These are phyloP conservation scores for Akanthomyces uredinophilus DNA, from an alignment of 2,329 filamentous ascomycete species.

Conservation along the genomic window DNA sequence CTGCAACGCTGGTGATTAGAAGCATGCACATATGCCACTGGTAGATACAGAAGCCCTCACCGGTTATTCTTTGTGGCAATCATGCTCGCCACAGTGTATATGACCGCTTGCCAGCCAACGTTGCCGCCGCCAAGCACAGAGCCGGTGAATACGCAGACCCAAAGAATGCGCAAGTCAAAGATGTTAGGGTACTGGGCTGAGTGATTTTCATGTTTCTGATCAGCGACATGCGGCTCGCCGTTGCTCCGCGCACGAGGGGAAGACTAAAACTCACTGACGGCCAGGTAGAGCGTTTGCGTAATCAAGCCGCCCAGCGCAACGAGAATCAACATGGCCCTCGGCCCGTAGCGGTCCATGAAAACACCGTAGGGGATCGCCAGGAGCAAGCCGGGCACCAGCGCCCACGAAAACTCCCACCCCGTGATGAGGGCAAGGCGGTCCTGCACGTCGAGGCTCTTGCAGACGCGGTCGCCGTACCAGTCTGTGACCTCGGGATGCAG, in stretches of 20 bases:
- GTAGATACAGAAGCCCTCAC: background rate
- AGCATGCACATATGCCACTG: background rate
- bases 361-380: slow-evolving; percentile 9
- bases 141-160: background rate
- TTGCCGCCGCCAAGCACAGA: slow-evolving; percentile 1
- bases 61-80: slow-evolving; percentile 4
- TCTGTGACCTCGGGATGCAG: background rate
- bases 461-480: background rate
- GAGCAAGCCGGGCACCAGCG: background rate
- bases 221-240: too few relatives aligned
- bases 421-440: slow-evolving; percentile 4
- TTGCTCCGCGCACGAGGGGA: too few relatives aligned
- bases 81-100: background rate
- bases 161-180: slow-evolving; percentile 5
- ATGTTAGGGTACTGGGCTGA: background rate
- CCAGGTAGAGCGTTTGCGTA: background rate
- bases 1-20: background rate
- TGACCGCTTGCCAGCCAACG: slow-evolving; percentile 3
- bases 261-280: slow-evolving; percentile 5
- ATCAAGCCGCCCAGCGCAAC: background rate
- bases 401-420: background rate
- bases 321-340: background rate
- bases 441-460: slow-evolving; percentile 10
- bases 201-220: background rate
- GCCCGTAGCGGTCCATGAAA: slow-evolving; percentile 2